These are phyloP conservation scores for Hyphodiscus hymeniophilus DNA, from an alignment of 495 filamentous ascomycete species.

Conservation along the genomic window DNA sequence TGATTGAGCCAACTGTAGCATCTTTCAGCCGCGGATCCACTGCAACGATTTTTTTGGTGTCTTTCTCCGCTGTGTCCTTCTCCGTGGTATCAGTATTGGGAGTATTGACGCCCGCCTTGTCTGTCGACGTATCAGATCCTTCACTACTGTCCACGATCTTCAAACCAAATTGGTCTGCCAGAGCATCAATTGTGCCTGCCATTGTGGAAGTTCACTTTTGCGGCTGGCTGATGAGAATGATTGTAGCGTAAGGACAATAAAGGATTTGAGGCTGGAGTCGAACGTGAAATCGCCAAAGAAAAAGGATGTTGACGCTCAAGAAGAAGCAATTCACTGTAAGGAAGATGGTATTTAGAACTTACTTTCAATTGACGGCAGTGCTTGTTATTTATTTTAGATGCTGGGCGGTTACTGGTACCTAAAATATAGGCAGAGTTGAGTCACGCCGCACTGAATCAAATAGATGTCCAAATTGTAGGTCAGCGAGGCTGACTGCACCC, in stretches of 20 bases:
- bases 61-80: conserved; percentile 1
- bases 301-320: too few relatives aligned
- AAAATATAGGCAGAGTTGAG: too few relatives aligned
- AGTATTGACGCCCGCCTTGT: neutral
- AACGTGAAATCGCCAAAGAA: neutral
- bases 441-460: too few relatives aligned
- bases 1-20: conserved; percentile 23
- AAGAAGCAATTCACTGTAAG: too few relatives aligned
- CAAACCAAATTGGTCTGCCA: conserved; percentile 8
- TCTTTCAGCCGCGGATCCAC: conserved; percentile 2
- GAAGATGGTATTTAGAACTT: too few relatives aligned
- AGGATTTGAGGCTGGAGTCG: neutral
- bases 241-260: too few relatives aligned
- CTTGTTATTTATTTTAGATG: too few relatives aligned
- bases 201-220: neutral
- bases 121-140: neutral
- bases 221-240: too few relatives aligned
- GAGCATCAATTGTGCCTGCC: conserved; percentile 4
- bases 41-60: neutral
- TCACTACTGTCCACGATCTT: conserved; percentile 9
- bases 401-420: too few relatives aligned
- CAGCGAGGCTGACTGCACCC: too few relatives aligned
- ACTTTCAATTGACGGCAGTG: too few relatives aligned
- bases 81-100: neutral
- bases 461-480: too few relatives aligned